Evolutionary conservation across 345 rosid species (phyloP), one percentile per base, ranked within the genome.

Genomic region (Boechera stricta): DNA sequence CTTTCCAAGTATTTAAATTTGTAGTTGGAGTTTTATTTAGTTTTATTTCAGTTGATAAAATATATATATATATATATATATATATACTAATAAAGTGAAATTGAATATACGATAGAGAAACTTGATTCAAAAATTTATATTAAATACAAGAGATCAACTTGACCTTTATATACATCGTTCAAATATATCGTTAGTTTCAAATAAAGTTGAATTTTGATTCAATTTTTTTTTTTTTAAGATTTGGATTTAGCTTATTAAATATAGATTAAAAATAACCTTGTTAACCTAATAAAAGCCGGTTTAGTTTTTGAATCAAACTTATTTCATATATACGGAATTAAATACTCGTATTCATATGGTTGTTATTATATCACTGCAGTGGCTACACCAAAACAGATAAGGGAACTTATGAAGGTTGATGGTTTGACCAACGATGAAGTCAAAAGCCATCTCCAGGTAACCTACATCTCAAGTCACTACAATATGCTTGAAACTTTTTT

Each of bases 351-450:
- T 49, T 26, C 31, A 51, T 52, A 58, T 69, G 39, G 26, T 54
- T 31, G 33, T 32, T 26, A 51, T 32, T 24, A 51, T 41, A 33
- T 12, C 10, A 12, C 70, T 66, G 64, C 86, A 95, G 99, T 90
- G 70, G 99, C 98, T 49, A 96, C 99, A 6, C 99, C 99, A 28
- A 96, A 96, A 81, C 99, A 96, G 71, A 96, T 96, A 74, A 87
- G 99, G 66, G 99, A 96, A 71, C 80, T 93, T 48, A 96, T 96
- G 99, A 96, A 96, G 88, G 99, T 96, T 71, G 99, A 93, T 60
- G 98, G 99, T 79, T 90, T 96, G 94, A 96, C 99, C 86, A 96
- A 96, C 68, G 99, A 96, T 83, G 99, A 96, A 84, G 98, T 96
- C 73, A 96, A 96, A 86, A 96, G 99, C 91, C 99, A 96, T 84